These are phyloP conservation scores for Colletotrichum scovillei DNA, from an alignment of 2,329 filamentous ascomycete species.

Conservation along the genomic window DNA sequence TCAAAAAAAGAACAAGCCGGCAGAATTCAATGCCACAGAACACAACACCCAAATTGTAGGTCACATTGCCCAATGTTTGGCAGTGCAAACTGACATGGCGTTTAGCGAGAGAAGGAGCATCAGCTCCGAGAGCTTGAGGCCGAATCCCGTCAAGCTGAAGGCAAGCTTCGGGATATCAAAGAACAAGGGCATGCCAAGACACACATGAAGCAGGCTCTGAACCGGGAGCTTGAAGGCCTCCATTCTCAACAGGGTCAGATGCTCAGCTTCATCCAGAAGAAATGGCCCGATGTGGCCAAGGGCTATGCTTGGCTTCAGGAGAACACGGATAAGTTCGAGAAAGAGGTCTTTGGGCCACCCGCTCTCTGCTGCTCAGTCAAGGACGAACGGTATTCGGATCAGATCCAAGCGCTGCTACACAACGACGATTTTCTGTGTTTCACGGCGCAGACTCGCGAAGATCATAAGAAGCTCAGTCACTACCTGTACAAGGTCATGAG, in stretches of 20 bases:
- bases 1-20: conserved; percentile 69
- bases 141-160: conserved; percentile 49
- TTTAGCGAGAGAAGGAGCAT: conserved; percentile 71
- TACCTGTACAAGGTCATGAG: conserved; percentile 72
- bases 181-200: conserved; percentile 54
- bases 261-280: conserved; percentile 69
- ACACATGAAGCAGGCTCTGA: conserved; percentile 49
- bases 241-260: conserved; percentile 82
- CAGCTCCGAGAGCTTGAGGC: conserved; percentile 62
- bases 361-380: conserved; percentile 84
- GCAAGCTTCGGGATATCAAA: conserved; percentile 55
- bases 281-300: conserved; percentile 71
- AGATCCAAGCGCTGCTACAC: conserved; percentile 64
- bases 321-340: conserved; percentile 76
- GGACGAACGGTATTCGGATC: conserved; percentile 72
- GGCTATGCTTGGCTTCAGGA: conserved; percentile 87
- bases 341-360: conserved; percentile 83
- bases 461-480: conserved; percentile 79
- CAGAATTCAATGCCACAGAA: conserved; percentile 74
- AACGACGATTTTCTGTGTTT: conserved; percentile 71
- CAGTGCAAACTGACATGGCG: conserved; percentile 40
- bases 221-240: conserved; percentile 67
- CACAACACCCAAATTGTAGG: conserved; percentile 81
- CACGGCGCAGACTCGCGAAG: conserved; percentile 79
- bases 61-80: conserved; percentile 30